phyloP scores from a whole-genome alignment of 1,284 basidiomycete species.

The Nidula niveotomentosa region DNA sequence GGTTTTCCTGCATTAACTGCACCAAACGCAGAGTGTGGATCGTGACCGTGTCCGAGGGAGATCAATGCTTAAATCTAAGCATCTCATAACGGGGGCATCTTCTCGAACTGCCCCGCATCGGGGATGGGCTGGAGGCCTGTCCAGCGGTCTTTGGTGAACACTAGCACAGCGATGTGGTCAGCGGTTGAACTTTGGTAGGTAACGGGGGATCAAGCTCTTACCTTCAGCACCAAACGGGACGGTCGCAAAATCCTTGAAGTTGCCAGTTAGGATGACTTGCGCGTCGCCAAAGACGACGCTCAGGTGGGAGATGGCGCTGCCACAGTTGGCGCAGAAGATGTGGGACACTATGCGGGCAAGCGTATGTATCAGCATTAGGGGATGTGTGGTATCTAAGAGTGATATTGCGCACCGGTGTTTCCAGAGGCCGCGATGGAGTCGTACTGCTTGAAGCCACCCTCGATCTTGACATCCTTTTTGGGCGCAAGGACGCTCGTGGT shows the following conservation, averaged over 20 bases:
- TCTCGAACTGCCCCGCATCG: no score
- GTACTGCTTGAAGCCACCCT: slow-evolving; percentile 25
- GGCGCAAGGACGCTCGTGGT: slow-evolving; percentile 32
- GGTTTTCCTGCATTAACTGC: no score
- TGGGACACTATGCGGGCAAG: no score
- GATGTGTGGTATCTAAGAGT: background rate
- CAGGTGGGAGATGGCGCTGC: background rate
- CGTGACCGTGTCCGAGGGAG: no score
- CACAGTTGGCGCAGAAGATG: background rate
- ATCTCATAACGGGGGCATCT: no score
- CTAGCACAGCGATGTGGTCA: background rate
- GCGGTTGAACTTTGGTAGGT: background rate
- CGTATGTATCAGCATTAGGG: no score
- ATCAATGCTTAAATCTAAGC: no score
- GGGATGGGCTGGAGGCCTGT: no score
- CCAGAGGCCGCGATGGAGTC: slow-evolving; percentile 24
- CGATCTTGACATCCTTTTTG: slow-evolving; percentile 26
- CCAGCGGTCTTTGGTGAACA: background rate
- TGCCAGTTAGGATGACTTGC: background rate
- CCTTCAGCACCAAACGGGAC: background rate
- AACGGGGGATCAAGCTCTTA: background rate
- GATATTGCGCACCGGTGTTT: slow-evolving; percentile 21
- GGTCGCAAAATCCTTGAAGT: background rate
- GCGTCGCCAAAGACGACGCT: background rate
- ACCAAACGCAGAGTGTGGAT: no score